Evolutionary conservation across 139 green algal species (phyloP).

Genomic region (Gonium pectorale): DNA sequence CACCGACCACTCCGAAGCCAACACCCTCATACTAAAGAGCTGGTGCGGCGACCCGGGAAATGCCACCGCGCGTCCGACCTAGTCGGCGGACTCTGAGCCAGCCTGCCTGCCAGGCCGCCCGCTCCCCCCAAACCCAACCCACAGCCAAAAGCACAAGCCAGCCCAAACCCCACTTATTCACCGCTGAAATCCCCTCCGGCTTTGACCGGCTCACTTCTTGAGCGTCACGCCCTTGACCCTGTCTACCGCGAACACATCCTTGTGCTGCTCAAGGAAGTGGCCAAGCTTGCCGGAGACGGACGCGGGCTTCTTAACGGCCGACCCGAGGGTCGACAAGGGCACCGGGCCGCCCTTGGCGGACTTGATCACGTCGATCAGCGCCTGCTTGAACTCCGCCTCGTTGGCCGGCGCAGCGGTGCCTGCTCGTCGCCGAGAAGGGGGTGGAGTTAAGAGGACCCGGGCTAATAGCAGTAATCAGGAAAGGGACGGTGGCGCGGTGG

Average conservation of each 20-base stretch:
- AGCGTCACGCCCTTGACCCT: not conserved
- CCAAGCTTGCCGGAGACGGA: not conserved
- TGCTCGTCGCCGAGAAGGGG: not conserved
- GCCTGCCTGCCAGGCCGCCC: too few relatives aligned
- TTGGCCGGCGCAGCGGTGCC: not conserved
- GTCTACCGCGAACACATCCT: not conserved
- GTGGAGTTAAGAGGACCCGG: not conserved
- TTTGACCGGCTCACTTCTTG: constrained; percentile 19
- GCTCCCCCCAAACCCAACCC: too few relatives aligned
- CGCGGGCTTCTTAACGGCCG: not conserved
- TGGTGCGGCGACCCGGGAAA: too few relatives aligned
- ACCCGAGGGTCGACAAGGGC: not conserved
- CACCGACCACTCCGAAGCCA: too few relatives aligned
- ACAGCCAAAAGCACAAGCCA: too few relatives aligned
- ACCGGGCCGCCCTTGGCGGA: not conserved
- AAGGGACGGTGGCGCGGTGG: not conserved
- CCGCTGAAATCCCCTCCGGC: too few relatives aligned
- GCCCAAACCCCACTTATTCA: too few relatives aligned
- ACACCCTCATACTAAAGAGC: too few relatives aligned
- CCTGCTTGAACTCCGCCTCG: constrained; percentile 21
- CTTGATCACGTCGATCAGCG: not conserved
- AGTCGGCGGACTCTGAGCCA: too few relatives aligned
- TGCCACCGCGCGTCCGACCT: too few relatives aligned
- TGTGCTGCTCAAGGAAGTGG: not conserved
- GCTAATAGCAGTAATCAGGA: too few relatives aligned